phyloP scores from a whole-genome alignment of 2,329 filamentous ascomycete species.

The Fusarium transvaalense region DNA sequence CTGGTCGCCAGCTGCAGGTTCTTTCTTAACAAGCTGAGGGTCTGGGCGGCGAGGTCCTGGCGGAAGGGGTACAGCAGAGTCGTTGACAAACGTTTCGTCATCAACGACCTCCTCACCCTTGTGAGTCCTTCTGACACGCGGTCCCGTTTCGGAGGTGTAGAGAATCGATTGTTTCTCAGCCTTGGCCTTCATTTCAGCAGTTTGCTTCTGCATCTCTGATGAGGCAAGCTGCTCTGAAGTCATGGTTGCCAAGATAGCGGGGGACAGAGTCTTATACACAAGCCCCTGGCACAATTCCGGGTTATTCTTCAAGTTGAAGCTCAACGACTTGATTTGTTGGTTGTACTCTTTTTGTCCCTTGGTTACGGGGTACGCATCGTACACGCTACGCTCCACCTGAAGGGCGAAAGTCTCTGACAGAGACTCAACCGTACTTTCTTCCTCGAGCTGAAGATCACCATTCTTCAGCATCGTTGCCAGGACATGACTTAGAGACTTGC shows the following conservation, averaged over 20 bases:
- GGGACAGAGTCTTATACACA: conserved; percentile 77
- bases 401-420: conserved; percentile 79
- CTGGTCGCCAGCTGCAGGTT: conserved; percentile 47
- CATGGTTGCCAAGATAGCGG: conserved; percentile 88
- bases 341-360: conserved; percentile 64
- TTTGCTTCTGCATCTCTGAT: conserved; percentile 85
- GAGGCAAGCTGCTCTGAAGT: conserved; percentile 90
- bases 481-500: conserved; percentile 75
- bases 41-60: conserved; percentile 41
- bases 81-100: conserved; percentile 69
- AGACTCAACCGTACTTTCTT: conserved; percentile 72
- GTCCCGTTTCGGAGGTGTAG: conserved; percentile 76
- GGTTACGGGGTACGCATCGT: conserved; percentile 64
- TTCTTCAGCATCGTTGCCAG: conserved; percentile 76
- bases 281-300: conserved; percentile 80
- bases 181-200: conserved; percentile 80
- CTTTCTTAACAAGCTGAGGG: conserved; percentile 52
- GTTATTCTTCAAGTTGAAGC: conserved; percentile 92
- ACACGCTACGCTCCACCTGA: conserved; percentile 80
- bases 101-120: conserved; percentile 95
- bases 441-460: conserved; percentile 71
- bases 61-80: conserved; percentile 52
- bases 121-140: conserved; percentile 88
- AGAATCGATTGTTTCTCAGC: conserved; percentile 88
- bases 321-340: conserved; percentile 78